Conservation (phyloP, 768 basidiomycete genomes). For the Phanerochaete sordida region DNA sequence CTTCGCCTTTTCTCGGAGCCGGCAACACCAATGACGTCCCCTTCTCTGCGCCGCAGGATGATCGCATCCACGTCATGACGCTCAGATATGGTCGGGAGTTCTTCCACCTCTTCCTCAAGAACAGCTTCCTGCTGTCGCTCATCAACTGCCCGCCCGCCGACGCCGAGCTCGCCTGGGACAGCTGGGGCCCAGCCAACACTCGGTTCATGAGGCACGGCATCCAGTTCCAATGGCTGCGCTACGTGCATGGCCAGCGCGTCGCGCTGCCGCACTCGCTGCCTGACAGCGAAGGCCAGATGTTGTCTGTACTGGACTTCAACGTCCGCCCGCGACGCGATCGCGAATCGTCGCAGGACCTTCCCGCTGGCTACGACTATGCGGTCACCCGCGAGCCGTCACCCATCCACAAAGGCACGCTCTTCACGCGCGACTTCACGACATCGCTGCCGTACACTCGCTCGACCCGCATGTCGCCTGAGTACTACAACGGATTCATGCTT, state of each 20-base stretch:
- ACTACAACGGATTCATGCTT: slow-evolving; percentile 39
- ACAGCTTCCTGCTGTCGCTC: slow-evolving; percentile 25
- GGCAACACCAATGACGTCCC: slow-evolving; percentile 4
- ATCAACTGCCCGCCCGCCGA: not conserved
- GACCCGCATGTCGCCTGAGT: slow-evolving; percentile 5
- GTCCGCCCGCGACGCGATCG: slow-evolving; percentile 21
- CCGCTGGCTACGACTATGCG: not conserved
- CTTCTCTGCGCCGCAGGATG: slow-evolving; percentile 20
- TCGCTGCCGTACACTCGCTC: slow-evolving; percentile 19
- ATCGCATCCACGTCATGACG: slow-evolving; percentile 26
- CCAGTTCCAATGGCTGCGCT: slow-evolving; percentile 37
- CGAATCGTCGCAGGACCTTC: slow-evolving; percentile 9
- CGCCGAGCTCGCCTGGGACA: slow-evolving; percentile 25
- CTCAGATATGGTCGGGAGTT: slow-evolving; percentile 22
- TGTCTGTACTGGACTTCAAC: slow-evolving; percentile 30
- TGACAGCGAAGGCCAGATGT: slow-evolving; percentile 14
- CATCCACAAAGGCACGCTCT: slow-evolving; percentile 4
- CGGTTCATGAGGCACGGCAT: slow-evolving; percentile 28
- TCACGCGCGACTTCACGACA: slow-evolving; percentile 15
- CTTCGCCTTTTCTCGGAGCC: slow-evolving; percentile 25
- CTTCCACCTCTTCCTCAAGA: slow-evolving; percentile 31
- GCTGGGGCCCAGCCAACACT: slow-evolving; percentile 36
- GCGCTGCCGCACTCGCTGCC: slow-evolving; percentile 19
- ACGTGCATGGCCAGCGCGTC: slow-evolving; percentile 41
- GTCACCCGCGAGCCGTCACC: not conserved